Evolutionary conservation across 106 monocot genomes (phyloP), one percentile per base, ranked within the genome.

Genomic region (Apostasia shenzhenica): DNA sequence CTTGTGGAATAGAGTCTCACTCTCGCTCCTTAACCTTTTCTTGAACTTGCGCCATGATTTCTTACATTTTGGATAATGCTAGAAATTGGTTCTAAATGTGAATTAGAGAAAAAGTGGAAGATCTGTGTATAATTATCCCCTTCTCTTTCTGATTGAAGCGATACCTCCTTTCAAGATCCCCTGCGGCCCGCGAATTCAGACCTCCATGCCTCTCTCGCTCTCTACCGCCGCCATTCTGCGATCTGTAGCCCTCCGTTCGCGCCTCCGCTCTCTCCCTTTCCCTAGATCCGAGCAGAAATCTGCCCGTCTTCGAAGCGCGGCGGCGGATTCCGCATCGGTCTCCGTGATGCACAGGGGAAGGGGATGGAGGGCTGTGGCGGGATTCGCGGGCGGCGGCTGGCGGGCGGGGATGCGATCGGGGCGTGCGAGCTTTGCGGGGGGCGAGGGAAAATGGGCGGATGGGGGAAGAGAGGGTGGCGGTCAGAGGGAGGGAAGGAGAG

Each of bases 181-280:
- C 26, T 26, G 26, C 26, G 26, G 26, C 26, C 62, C 45, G 62
- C 14, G 43, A 65, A 45, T 48, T 65, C 48, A 46, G 48, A 49
- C 2, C 9, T 2, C 41, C 6, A 52, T 52, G 55, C 68, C 54
- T 68, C 14, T 54, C 6, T 26, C 54, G 5, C 41, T 55, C 54
- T 52, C 54, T 12, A 42, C 68, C 68, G 26, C 12, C 57, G 54
- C 13, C 68, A 26, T 54, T 55, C 48, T 68, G 6, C 68, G 54
- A 2, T 44, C 41, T 41, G 12, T 68, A 42, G 2, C 54, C 54
- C 54, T 41, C 8, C 68, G 40, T 41, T 68, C 68, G 14, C 68
- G 54, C 12, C 54, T 55, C 53, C 68, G 54, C 51, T 43, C 52
- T 44, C 55, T 54, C 41, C 46, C 46, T 65, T 26, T 65, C 26